phyloP scores from a whole-genome alignment of 805 yeast genomes.

The Lachancea sp. region DNA sequence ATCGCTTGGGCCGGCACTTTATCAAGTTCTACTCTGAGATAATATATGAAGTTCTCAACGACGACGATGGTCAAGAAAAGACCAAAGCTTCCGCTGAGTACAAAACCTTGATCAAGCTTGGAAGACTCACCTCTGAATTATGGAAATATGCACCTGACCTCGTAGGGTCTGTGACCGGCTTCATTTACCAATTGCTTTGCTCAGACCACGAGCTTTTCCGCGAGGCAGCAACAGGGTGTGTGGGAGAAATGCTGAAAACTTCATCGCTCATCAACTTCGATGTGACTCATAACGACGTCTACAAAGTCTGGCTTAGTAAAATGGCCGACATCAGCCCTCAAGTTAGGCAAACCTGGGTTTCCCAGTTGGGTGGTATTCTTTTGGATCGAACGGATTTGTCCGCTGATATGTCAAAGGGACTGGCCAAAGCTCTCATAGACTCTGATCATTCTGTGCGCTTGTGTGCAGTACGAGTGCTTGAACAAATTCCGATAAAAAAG shows the following conservation, averaged over 20 bases:
- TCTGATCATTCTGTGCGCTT: conserved; percentile 67
- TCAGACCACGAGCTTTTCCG: conserved; percentile 63
- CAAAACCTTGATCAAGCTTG: conserved; percentile 53
- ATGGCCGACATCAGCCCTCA: conserved; percentile 58
- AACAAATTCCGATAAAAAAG: conserved; percentile 39
- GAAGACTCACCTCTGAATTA: conserved; percentile 53
- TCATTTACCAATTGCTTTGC: conserved; percentile 70
- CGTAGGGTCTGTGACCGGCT: conserved; percentile 65
- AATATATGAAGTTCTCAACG: conserved; percentile 44
- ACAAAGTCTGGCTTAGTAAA: conserved; percentile 68
- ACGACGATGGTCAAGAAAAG: conserved; percentile 13
- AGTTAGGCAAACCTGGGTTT: conserved; percentile 68
- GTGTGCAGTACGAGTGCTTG: conserved; percentile 48
- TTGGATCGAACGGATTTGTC: conserved; percentile 40
- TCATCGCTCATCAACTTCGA: conserved; percentile 51
- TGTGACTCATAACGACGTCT: conserved; percentile 51
- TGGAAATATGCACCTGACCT: conserved; percentile 79
- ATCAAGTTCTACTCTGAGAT: conserved; percentile 77
- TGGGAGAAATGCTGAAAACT: conserved; percentile 56
- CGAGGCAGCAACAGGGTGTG: conserved; percentile 60
- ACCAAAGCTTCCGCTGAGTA: conserved; percentile 10
- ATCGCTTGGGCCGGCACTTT: conserved; percentile 65
- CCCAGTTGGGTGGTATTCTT: conserved; percentile 46
- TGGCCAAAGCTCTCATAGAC: conserved; percentile 66
- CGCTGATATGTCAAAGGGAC: conserved; percentile 48